Conservation (phyloP, 2,329 filamentous ascomycete genomes). For the Lecanoromycetidae sp. region DNA sequence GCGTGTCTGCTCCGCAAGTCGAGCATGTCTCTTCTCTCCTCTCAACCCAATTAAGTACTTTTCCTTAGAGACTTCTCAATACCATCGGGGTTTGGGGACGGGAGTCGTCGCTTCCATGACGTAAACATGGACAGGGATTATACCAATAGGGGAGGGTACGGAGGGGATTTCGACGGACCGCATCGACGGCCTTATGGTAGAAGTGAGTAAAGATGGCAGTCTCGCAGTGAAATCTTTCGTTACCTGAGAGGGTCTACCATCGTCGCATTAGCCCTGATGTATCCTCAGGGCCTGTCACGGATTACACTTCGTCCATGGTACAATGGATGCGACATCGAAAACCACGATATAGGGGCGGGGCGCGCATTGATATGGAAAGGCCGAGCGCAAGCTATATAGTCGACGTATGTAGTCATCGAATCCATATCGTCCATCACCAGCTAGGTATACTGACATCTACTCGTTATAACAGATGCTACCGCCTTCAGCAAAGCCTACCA, state of each 20-base stretch:
- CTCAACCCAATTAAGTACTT: no score
- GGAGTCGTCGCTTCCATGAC: background rate
- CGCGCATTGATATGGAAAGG: constrained; percentile 64
- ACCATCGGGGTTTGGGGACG: no score
- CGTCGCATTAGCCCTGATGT: background rate
- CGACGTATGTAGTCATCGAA: constrained; percentile 49
- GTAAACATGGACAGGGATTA: constrained; percentile 7
- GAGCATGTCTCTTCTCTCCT: no score
- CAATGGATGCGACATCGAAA: constrained; percentile 82
- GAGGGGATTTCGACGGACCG: constrained; percentile 6
- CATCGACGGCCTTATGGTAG: constrained; percentile 8
- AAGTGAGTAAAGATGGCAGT: constrained; percentile 7
- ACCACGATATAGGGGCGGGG: constrained; percentile 60
- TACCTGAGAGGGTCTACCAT: no score
- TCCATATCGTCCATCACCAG: background rate
- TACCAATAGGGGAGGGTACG: constrained; percentile 2
- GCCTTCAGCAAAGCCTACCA: constrained; percentile 60
- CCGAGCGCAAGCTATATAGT: constrained; percentile 83
- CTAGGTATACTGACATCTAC: background rate
- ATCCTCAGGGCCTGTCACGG: constrained; percentile 66
- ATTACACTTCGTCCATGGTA: constrained; percentile 80
- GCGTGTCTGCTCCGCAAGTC: no score
- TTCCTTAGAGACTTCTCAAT: no score
- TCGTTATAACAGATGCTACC: constrained; percentile 59
- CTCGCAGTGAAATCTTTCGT: background rate